Base-by-base conservation (phyloP, 495 filamentous ascomycete genomes). In the Penicillium silybi region DNA sequence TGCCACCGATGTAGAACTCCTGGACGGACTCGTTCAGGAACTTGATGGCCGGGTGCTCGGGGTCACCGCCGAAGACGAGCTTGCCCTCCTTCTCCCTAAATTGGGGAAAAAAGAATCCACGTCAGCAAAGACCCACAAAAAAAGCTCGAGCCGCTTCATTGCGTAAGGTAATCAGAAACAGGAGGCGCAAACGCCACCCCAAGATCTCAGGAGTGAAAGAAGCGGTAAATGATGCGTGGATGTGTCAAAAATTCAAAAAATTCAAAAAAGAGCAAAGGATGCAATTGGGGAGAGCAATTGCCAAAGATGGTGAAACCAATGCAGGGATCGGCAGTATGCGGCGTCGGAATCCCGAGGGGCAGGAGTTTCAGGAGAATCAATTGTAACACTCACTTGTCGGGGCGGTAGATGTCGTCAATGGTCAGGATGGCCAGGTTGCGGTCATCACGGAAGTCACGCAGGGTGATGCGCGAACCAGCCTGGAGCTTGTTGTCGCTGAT, bases 401-500 rank as follows among this genome's bases (percentile, higher is more conserved):
- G 91, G 72, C 85, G 85, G 79, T 98, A 98, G 57, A 98, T 82
- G 73, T 98, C 93, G 37, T 96, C 91, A 50, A 98, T 83, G 29
- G 91, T 96, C 63, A 97, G 80, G 61, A 98, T 98, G 52, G 92
- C 93, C 56, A 98, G 77, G 69, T 95, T 93, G 26, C 90, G 82
- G 68, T 98, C 93, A 61, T 98, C 95, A 70, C 93, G 87, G 76
- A 95, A 92, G 69, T 98, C 93, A 47, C 92, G 88, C 37, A 98
- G 85, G 34, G 90, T 89, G 58, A 96, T 76, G 47, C 91, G 84
- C 43, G 84, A 73, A 35, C 93, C 92, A 20, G 88, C 61, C 79
- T 90, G 85, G 51, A 97, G 74, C 29, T 82, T 83, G 27, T 82
- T 57, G 56, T 85, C 80, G 32, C 88, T 74, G 68, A 97, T 88